phyloP scores from a whole-genome alignment of 371 early-diverging fungal genomes.

The Parasitella parasitica region DNA sequence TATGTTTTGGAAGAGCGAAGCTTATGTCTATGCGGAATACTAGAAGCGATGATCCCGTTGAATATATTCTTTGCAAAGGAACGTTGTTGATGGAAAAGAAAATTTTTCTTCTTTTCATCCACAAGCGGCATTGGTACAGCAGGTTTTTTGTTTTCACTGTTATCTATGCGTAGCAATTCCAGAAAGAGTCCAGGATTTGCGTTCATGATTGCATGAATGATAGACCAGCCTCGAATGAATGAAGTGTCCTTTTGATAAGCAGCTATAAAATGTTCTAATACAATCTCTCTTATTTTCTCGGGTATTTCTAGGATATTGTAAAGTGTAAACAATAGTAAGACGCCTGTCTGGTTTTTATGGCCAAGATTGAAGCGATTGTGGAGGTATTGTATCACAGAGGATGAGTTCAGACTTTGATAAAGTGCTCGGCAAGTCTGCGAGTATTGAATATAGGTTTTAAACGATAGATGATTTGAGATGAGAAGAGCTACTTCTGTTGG shows the following conservation, averaged over 20 bases:
- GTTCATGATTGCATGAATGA: conserved; percentile 8
- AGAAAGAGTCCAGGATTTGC: conserved; percentile 5
- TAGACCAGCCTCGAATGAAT: conserved; percentile 8
- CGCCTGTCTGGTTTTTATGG: conserved; percentile 13
- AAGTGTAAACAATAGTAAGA: conserved; percentile 16
- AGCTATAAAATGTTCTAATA: background rate
- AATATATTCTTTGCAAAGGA: background rate
- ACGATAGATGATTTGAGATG: conserved; percentile 1
- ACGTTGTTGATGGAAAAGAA: background rate
- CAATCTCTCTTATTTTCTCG: background rate
- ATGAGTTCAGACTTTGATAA: conserved; percentile 1
- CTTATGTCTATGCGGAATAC: background rate
- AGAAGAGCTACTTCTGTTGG: conserved; percentile 16
- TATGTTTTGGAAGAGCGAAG: background rate
- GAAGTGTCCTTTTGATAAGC: background rate
- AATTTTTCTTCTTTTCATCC: background rate
- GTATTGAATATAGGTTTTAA: conserved; percentile 16
- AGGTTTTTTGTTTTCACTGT: background rate
- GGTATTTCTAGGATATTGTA: conserved; percentile 12
- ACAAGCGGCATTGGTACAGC: background rate
- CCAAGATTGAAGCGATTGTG: conserved; percentile 14
- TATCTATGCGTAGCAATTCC: background rate
- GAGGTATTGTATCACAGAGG: conserved; percentile 12
- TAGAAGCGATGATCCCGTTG: background rate
- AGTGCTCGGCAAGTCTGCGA: conserved; percentile 17